Conservation (phyloP, 139 green algal species). For the Pseudopediastrum boryanum region DNA sequence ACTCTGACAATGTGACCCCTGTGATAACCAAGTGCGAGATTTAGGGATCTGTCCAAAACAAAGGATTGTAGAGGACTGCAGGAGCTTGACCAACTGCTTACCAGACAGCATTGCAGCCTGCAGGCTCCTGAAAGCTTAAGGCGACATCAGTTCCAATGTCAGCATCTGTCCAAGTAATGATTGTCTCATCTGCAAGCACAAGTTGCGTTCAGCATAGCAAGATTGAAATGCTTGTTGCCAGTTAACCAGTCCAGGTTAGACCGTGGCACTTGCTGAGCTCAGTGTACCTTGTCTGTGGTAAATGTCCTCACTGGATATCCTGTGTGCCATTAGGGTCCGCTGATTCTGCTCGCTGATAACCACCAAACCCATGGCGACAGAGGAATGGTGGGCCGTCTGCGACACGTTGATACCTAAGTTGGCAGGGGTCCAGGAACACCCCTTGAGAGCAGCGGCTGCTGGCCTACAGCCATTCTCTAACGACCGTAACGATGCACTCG, state of each 20-base stretch:
- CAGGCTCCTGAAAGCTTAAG: conserved; percentile 93
- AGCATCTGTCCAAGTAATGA: conserved; percentile 96
- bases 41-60: conserved; percentile 4
- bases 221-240: no score
- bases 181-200: conserved; percentile 85
- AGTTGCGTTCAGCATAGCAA: no score
- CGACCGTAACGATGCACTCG: background rate
- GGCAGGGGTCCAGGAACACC: conserved; percentile 9
- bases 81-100: conserved; percentile 20
- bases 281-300: conserved; percentile 90
- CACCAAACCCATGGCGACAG: conserved; percentile 79
- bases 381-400: conserved; percentile 65
- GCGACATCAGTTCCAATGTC: conserved; percentile 92
- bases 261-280: no score
- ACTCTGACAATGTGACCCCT: conserved; percentile 73
- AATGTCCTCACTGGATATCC: conserved; percentile 79
- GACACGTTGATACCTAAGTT: conserved; percentile 15
- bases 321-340: conserved; percentile 87
- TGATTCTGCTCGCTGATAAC: conserved; percentile 87
- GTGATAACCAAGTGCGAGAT: conserved; percentile 10
- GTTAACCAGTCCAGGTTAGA: no score
- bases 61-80: background rate
- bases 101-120: conserved; percentile 92
- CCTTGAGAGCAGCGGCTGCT: conserved; percentile 8
- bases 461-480: background rate